Percentiles rank a stretch among this genome's conserved stretches.
Evolutionary conservation across 495 filamentous ascomycete species (phyloP).

Genomic region (Penicillium goetzii): DNA sequence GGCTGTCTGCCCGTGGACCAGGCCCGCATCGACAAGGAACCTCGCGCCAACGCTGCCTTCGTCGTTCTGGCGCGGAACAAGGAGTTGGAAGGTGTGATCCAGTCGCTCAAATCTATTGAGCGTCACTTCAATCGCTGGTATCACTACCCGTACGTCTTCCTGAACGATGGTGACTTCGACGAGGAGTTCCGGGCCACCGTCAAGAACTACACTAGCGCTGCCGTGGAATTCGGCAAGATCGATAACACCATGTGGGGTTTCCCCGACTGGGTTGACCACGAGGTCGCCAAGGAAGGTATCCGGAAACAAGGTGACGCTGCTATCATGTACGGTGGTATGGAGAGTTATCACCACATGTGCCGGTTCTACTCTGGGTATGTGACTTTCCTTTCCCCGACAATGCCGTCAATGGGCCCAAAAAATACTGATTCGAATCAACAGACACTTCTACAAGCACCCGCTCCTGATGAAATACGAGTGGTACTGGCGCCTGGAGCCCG

Average conservation of each 20-base stretch:
- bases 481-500: slow-evolving; percentile 99
- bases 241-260: slow-evolving; percentile 92
- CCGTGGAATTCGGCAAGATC: slow-evolving; percentile 94
- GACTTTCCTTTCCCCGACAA: not conserved
- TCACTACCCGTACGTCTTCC: slow-evolving; percentile 97
- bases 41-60: slow-evolving; percentile 89
- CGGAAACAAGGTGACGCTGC: slow-evolving; percentile 94
- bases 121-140: slow-evolving; percentile 99
- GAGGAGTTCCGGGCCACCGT: slow-evolving; percentile 87
- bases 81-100: slow-evolving; percentile 92
- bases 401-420: not conserved
- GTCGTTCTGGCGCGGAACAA: slow-evolving; percentile 96
- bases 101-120: slow-evolving; percentile 97
- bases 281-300: slow-evolving; percentile 93
- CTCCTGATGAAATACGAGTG: slow-evolving; percentile 96
- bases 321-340: slow-evolving; percentile 99
- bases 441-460: slow-evolving; percentile 97
- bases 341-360: slow-evolving; percentile 98
- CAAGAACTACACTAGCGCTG: slow-evolving; percentile 81
- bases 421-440: slow-evolving; percentile 39
- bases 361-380: slow-evolving; percentile 95
- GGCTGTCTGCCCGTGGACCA: slow-evolving; percentile 70
- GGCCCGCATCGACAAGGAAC: slow-evolving; percentile 61
- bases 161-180: slow-evolving; percentile 98
- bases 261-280: slow-evolving; percentile 92